A percentile compares a stretch with the other conserved stretches of the same genome.
These are phyloP conservation scores for Cordyceps militaris DNA, from an alignment of 2,329 filamentous ascomycete species.

Conservation along the genomic window DNA sequence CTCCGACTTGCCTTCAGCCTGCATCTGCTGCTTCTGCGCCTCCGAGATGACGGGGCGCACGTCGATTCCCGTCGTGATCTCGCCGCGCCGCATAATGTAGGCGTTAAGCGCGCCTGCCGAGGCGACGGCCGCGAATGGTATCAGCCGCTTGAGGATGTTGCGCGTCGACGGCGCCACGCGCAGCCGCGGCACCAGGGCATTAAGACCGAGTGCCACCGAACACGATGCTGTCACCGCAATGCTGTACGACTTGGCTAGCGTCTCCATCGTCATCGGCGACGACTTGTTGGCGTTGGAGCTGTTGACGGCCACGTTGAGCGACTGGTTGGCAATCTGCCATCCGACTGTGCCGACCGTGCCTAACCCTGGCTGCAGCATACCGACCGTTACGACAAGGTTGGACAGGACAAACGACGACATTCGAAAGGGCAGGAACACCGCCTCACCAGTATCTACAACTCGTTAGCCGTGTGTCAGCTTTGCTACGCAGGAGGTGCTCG, in stretches of 20 bases:
- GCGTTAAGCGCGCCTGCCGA: slow-evolving; percentile 89
- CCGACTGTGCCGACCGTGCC: slow-evolving; percentile 74
- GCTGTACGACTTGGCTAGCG: slow-evolving; percentile 83
- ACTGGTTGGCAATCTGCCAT: slow-evolving; percentile 97
- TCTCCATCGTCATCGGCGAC: slow-evolving; percentile 71
- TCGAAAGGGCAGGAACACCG: slow-evolving; percentile 89
- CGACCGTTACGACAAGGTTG: slow-evolving; percentile 88
- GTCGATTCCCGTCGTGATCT: slow-evolving; percentile 89
- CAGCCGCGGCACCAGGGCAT: slow-evolving; percentile 79
- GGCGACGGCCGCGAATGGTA: slow-evolving; percentile 93
- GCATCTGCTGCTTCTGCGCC: slow-evolving; percentile 54
- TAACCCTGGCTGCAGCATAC: slow-evolving; percentile 91
- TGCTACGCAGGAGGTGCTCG: slow-evolving; percentile 14
- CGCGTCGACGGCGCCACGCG: slow-evolving; percentile 71
- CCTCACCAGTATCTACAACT: slow-evolving; percentile 72
- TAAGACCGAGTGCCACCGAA: slow-evolving; percentile 86
- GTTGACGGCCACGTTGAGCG: slow-evolving; percentile 97
- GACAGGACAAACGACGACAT: slow-evolving; percentile 95
- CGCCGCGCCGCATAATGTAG: slow-evolving; percentile 94
- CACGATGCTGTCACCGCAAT: slow-evolving; percentile 90
- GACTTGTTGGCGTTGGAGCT: slow-evolving; percentile 97
- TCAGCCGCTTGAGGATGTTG: slow-evolving; percentile 73
- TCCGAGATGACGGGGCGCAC: slow-evolving; percentile 76
- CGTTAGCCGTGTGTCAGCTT: background rate
- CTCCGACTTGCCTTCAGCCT: slow-evolving; percentile 52